phyloP scores from a whole-genome alignment of 2,329 filamentous ascomycete genomes.

The Magnaporthiopsis incrustans region DNA sequence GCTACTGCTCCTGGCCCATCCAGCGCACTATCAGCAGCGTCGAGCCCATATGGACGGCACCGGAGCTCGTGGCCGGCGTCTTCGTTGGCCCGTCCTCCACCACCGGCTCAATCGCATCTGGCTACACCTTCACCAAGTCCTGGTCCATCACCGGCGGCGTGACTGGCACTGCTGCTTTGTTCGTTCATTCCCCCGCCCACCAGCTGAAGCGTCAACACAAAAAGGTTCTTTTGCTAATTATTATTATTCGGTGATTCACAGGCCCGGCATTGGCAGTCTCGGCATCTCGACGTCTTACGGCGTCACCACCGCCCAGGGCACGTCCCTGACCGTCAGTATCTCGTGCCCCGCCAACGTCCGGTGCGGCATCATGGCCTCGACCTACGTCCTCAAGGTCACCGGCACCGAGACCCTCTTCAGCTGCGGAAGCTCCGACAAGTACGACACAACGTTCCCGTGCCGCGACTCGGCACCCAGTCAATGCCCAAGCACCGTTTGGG shows the following conservation, averaged over 20 bases:
- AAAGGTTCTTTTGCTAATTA: too few relatives aligned
- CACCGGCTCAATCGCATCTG: neutral
- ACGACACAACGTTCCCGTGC: conserved; percentile 2
- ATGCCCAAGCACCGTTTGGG: conserved; percentile 3
- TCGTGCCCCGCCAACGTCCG: conserved; percentile 9
- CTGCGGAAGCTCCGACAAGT: conserved; percentile 1
- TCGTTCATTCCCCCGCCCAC: neutral
- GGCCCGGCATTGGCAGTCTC: conserved; percentile 2
- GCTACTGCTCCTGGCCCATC: conserved; percentile 4
- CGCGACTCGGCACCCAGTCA: neutral
- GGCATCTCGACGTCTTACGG: conserved; percentile 2
- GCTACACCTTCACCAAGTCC: conserved; percentile 3
- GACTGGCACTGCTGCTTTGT: neutral
- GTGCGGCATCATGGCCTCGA: conserved; percentile 9
- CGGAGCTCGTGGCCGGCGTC: neutral
- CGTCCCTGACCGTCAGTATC: conserved; percentile 1
- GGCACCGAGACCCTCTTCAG: conserved; percentile 5
- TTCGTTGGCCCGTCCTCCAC: conserved; percentile 6
- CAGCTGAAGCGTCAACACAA: neutral
- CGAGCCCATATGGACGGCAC: neutral
- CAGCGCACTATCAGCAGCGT: neutral
- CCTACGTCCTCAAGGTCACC: conserved; percentile 4
- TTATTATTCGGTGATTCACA: neutral
- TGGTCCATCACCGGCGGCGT: conserved; percentile 4
- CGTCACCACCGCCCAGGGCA: conserved; percentile 1